Evolutionary conservation across 1,284 basidiomycete species (phyloP).

Genomic region (Boletus mariae): DNA sequence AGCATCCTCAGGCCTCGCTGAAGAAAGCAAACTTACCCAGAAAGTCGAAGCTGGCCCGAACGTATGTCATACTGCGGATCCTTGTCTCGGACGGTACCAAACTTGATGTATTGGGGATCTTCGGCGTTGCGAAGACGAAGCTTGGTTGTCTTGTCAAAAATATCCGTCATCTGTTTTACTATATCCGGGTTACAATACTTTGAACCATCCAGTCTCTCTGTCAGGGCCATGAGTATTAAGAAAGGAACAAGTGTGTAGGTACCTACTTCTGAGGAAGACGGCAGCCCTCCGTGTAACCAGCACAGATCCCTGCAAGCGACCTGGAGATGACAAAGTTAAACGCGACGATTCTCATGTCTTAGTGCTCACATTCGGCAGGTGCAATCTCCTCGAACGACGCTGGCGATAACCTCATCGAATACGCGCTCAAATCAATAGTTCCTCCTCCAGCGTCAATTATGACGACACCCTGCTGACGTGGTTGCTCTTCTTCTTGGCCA

Average conservation of each 20-base stretch:
- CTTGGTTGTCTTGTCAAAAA: constrained; percentile 53
- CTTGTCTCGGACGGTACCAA: constrained; percentile 46
- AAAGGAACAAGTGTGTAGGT: not conserved
- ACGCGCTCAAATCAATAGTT: constrained; percentile 53
- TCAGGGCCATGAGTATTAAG: constrained; percentile 14
- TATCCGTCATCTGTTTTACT: constrained; percentile 42
- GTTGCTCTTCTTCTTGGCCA: constrained; percentile 18
- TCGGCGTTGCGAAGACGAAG: constrained; percentile 40
- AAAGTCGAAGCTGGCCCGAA: constrained; percentile 43
- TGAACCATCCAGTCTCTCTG: constrained; percentile 33
- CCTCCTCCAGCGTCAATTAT: constrained; percentile 59
- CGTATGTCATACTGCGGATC: constrained; percentile 44
- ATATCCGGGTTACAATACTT: constrained; percentile 32
- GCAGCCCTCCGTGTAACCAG: constrained; percentile 44
- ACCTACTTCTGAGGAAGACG: constrained; percentile 35
- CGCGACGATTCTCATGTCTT: not conserved
- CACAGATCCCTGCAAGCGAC: constrained; percentile 36
- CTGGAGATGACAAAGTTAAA: constrained; percentile 20
- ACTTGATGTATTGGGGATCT: constrained; percentile 47
- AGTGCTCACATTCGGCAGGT: constrained; percentile 39
- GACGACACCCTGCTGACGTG: constrained; percentile 39
- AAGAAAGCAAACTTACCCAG: constrained; percentile 32
- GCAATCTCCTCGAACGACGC: constrained; percentile 39
- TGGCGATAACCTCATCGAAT: constrained; percentile 34
- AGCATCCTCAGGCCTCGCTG: not conserved